Percentiles rank a stretch among this genome's conserved stretches.
These are phyloP conservation scores for Cyclocybe cylindracea DNA, from an alignment of 768 basidiomycete genomes.

Conservation along the genomic window DNA sequence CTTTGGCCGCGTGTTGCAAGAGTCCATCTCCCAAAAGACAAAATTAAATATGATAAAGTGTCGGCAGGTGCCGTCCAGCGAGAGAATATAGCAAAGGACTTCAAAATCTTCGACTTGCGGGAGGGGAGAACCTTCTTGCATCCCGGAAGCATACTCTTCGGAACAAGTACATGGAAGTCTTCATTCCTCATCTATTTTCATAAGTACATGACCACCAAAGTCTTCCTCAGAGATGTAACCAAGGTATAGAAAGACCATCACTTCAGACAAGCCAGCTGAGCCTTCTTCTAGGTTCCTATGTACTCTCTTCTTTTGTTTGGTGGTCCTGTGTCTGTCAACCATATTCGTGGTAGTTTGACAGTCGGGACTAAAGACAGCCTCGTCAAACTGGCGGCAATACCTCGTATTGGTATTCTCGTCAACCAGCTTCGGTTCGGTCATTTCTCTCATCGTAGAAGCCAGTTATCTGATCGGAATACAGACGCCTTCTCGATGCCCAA, in stretches of 20 bases:
- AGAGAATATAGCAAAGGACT: conserved; percentile 83
- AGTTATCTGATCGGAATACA: conserved; percentile 20
- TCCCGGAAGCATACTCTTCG: conserved; percentile 80
- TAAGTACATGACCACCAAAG: conserved; percentile 79
- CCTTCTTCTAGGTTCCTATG: conserved; percentile 65
- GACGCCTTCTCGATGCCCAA: conserved; percentile 71
- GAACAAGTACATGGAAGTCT: conserved; percentile 68
- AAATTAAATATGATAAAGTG: conserved; percentile 83
- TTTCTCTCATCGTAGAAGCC: not conserved
- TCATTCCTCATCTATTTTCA: conserved; percentile 85
- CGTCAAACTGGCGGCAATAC: conserved; percentile 77
- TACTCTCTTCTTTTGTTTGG: conserved; percentile 86
- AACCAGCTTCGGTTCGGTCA: conserved; percentile 74
- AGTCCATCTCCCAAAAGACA: conserved; percentile 70
- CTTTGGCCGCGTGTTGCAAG: conserved; percentile 84
- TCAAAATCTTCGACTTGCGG: conserved; percentile 76
- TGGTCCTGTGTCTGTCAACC: conserved; percentile 75
- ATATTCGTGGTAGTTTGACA: conserved; percentile 75
- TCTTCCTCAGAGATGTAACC: conserved; percentile 85
- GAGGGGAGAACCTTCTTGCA: conserved; percentile 76
- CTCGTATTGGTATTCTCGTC: conserved; percentile 88
- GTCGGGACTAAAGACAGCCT: conserved; percentile 52
- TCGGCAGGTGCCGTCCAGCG: conserved; percentile 83
- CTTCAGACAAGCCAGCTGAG: not conserved
- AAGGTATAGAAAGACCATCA: conserved; percentile 52